phyloP scores from a whole-genome alignment of 1,139 yeast species.

The Pichia sp. region DNA sequence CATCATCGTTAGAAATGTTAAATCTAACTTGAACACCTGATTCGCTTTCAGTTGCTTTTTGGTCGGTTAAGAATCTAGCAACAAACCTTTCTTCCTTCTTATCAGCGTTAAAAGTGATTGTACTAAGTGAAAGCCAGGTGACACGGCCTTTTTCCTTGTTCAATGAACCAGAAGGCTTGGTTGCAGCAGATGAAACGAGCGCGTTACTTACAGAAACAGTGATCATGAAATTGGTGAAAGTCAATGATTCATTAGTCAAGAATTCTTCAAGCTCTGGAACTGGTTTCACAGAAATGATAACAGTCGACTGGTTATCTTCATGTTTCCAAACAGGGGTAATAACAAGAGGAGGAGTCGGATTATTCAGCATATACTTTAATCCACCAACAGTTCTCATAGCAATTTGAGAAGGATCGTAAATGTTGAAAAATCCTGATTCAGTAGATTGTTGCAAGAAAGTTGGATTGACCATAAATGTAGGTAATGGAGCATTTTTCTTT shows the following conservation, averaged over 20 bases:
- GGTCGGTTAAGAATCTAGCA: conserved; percentile 64
- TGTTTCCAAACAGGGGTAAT: conserved; percentile 85
- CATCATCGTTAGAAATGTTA: conserved; percentile 31
- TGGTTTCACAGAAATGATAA: conserved; percentile 64
- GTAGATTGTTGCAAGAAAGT: conserved; percentile 34
- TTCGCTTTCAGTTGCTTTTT: conserved; percentile 55
- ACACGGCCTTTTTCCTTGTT: conserved; percentile 77
- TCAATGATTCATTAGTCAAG: conserved; percentile 26
- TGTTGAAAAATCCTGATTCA: conserved; percentile 26
- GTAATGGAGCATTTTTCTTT: conserved; percentile 27
- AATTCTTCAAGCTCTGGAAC: conserved; percentile 41
- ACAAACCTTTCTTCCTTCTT: conserved; percentile 52
- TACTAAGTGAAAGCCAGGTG: conserved; percentile 63
- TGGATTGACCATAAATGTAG: conserved; percentile 37
- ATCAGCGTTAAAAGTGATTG: conserved; percentile 36
- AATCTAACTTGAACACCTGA: conserved; percentile 68
- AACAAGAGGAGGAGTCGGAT: conserved; percentile 54
- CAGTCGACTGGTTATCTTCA: conserved; percentile 76
- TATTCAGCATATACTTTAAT: conserved; percentile 54
- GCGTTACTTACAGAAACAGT: conserved; percentile 50
- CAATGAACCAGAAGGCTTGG: conserved; percentile 87
- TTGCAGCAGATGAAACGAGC: conserved; percentile 59
- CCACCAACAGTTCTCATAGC: conserved; percentile 60
- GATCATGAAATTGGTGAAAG: conserved; percentile 56
- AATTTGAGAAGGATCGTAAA: conserved; percentile 32